A percentile compares a stretch with the other conserved stretches of the same genome.
Evolutionary conservation across 1,284 basidiomycete genomes (phyloP).

Genomic region (Entoloma clypeatum): DNA sequence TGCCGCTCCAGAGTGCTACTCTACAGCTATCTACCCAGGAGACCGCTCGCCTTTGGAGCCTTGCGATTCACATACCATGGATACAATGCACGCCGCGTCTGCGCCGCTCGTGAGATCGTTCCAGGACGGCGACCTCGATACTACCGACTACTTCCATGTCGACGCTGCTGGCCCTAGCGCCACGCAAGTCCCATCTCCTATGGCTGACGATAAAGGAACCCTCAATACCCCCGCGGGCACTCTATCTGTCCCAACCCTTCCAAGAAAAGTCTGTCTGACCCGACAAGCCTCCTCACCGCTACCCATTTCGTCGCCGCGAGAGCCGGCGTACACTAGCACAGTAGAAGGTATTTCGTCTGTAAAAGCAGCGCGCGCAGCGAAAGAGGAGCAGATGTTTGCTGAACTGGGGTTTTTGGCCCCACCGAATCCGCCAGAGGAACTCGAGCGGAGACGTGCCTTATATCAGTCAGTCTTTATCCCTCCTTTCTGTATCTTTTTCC

Average conservation of each 20-base stretch:
- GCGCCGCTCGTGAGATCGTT: too few relatives aligned
- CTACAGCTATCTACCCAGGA: too few relatives aligned
- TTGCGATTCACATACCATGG: too few relatives aligned
- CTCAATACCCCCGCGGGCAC: constrained; percentile 19
- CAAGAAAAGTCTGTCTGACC: constrained; percentile 49
- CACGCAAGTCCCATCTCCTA: constrained; percentile 6
- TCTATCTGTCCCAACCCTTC: constrained; percentile 41
- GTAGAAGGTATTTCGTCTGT: constrained; percentile 31
- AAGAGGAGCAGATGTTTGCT: constrained; percentile 54
- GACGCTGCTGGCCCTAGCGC: too few relatives aligned
- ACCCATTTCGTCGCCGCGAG: constrained; percentile 39
- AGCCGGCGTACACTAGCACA: constrained; percentile 37
- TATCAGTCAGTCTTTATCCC: constrained; percentile 49
- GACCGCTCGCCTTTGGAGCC: too few relatives aligned
- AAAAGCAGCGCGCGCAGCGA: constrained; percentile 45
- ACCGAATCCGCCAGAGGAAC: constrained; percentile 78
- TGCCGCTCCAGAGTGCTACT: too few relatives aligned
- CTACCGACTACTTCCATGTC: too few relatives aligned
- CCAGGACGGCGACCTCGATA: too few relatives aligned
- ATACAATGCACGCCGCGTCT: too few relatives aligned
- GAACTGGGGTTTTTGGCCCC: constrained; percentile 74
- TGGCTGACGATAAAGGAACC: too few relatives aligned
- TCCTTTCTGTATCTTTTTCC: background rate
- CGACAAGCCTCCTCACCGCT: constrained; percentile 61
- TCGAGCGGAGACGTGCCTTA: constrained; percentile 74